Evolutionary conservation across 306 rosid species (phyloP), one percentile per base, ranked within the genome.

Genomic region (Vicia sativa): DNA sequence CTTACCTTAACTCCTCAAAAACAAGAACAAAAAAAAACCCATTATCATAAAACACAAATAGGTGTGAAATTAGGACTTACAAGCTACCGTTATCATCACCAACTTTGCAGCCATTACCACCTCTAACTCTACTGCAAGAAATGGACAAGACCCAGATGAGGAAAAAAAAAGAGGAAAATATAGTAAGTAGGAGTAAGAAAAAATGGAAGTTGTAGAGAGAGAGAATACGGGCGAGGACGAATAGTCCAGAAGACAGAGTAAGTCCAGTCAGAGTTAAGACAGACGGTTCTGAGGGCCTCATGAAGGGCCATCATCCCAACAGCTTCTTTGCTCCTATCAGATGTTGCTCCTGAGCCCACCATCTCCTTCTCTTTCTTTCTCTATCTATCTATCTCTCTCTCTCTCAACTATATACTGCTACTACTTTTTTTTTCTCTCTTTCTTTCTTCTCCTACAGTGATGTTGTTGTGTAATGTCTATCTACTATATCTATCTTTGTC

Each of bases 261-360:
- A 88, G 99, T 95, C 99, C 99, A 95, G 86, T 95, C 97, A 53
- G 89, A 34, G 80, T 81, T 84, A 69, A 84, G 82, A 76, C 89
- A 84, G 69, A 84, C 78, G 71, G 67, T 87, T 95, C 97, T 85
- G 80, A 95, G 99, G 87, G 99, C 89, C 96, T 95, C 99, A 78
- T 95, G 99, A 87, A 95, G 97, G 81, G 99, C 99, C 99, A 95
- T 95, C 99, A 95, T 95, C 84, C 97, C 99, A 72, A 91, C 96
- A 74, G 99, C 99, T 78, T 95, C 99, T 85, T 91, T 95, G 95
- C 97, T 88, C 81, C 99, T 88, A 83, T 91, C 97, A 84, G 89
- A 65, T 80, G 76, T 75, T 84, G 78, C 83, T 82, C 95, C 99
- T 84, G 99, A 90, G 89, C 99, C 99, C 99, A 91, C 99, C 99